Evolutionary conservation across 2,329 filamentous ascomycete species (phyloP), one percentile per base, ranked within the genome.

Genomic region (Nannizziopsis barbatae): DNA sequence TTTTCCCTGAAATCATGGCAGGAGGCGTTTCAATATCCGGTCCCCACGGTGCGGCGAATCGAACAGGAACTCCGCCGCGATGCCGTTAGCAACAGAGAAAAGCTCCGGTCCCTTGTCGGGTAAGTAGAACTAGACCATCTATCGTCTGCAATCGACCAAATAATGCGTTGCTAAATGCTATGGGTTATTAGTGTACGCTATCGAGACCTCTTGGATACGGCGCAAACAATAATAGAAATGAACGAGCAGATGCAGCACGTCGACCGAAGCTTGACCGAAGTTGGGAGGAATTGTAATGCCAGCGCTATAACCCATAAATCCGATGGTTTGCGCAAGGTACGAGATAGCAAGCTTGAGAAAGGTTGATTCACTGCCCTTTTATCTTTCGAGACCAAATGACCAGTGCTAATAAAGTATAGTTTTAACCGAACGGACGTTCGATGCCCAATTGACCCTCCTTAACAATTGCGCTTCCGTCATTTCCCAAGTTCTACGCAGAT

Each of bases 141-240:
- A 46, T 22, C 14, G 22, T 3, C 22, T 27, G 7, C 22, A 27
- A 27, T 3, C 22, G 3, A 27, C 22, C 7, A 27, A 27, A 27
- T 27, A 27, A 27, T 7, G 22, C 7, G 7, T 7, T 27, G 22
- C 22, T 27, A 27, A 27, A 3, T 27, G 7, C 7, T 27, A 27
- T 27, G 22, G 22, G 22, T 33, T 37, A 17, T 12, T 56, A 81
- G 77, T 15, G 72, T 76, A 57, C 77, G 79, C 60, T 96, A 96
- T 67, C 84, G 90, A 56, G 86, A 92, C 58, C 79, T 96, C 7
- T 79, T 96, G 20, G 86, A 86, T 45, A 95, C 90, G 0, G 90
- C 90, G 47, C 89, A 95, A 67, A 82, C 82, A n/a, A 96, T 96
- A 56, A 84, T 95, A 47, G 77, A 81, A 52, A 95, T 96, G 86